phyloP scores from a whole-genome alignment of 371 early-diverging fungal species.

The Dichotomocladium elegans region DNA sequence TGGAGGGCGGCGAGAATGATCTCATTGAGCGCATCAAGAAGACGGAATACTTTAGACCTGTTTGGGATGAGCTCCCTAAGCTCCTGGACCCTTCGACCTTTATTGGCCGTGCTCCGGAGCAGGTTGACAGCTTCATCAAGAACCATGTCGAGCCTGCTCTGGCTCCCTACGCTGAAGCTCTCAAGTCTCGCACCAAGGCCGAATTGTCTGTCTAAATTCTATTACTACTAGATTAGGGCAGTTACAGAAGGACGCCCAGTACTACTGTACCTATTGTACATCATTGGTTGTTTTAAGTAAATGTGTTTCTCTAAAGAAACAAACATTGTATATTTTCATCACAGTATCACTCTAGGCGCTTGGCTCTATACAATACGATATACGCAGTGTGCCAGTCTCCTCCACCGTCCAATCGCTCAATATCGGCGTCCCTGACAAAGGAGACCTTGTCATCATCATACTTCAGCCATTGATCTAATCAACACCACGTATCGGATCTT shows the following conservation, averaged over 20 bases:
- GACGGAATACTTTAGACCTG: slow-evolving; percentile 85
- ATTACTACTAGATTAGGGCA: too few relatives aligned
- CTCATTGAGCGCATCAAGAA: slow-evolving; percentile 87
- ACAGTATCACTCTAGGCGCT: slow-evolving; percentile 18
- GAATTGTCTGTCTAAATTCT: slow-evolving; percentile 57
- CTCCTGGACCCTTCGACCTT: slow-evolving; percentile 92
- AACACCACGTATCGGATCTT: background rate
- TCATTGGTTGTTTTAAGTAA: background rate
- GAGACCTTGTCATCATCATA: slow-evolving; percentile 96
- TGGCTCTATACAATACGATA: slow-evolving; percentile 73
- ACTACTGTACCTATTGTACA: too few relatives aligned
- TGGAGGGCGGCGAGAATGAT: slow-evolving; percentile 92
- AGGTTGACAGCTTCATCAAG: slow-evolving; percentile 82
- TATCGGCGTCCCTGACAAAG: slow-evolving; percentile 78
- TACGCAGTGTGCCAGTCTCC: slow-evolving; percentile 88
- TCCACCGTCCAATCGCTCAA: slow-evolving; percentile 90
- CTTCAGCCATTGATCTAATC: slow-evolving; percentile 81
- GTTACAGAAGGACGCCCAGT: too few relatives aligned
- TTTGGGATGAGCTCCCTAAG: slow-evolving; percentile 71
- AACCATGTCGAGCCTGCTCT: slow-evolving; percentile 86
- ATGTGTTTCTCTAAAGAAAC: background rate
- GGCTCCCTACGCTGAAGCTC: slow-evolving; percentile 64
- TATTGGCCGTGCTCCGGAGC: slow-evolving; percentile 93
- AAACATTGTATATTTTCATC: too few relatives aligned
- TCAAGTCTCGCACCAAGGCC: slow-evolving; percentile 52